These are phyloP conservation scores for Cotoneaster glaucophyllus DNA, from an alignment of 306 rosid species.

Conservation along the genomic window DNA sequence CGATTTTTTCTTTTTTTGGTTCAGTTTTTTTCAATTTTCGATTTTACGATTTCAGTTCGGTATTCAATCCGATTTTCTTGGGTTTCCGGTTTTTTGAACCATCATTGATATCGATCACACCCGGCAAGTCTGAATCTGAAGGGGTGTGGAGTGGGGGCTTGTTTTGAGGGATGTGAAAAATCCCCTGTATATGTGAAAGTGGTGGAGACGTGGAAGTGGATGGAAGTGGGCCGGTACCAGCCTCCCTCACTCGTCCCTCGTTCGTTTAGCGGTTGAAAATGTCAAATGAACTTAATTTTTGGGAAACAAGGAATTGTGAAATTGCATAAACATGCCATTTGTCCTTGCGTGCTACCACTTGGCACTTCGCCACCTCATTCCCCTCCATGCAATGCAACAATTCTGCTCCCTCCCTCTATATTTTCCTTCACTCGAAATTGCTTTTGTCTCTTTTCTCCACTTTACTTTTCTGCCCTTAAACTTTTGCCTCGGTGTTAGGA, in stretches of 20 bases:
- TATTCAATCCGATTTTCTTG: too few species aligned
- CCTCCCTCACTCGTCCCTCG: slow-evolving; percentile 11
- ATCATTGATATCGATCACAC: rapidly evolving
- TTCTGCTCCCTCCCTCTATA: neutral
- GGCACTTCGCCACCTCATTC: neutral
- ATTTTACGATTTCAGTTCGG: too few species aligned
- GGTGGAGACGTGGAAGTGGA: neutral
- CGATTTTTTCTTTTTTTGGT: too few species aligned
- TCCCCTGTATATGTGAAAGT: neutral
- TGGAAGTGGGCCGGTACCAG: neutral
- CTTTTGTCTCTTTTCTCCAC: neutral
- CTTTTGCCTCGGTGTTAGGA: too few species aligned
- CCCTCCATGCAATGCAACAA: neutral
- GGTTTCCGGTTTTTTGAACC: too few species aligned
- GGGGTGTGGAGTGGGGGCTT: too few species aligned
- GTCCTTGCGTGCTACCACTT: neutral
- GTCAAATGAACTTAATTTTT: too few species aligned
- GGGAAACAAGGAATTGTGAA: neutral
- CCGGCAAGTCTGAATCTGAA: too few species aligned
- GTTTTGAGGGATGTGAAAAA: neutral
- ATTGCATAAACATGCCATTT: neutral
- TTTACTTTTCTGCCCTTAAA: too few species aligned
- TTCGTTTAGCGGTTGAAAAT: slow-evolving; percentile 26
- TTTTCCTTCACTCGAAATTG: too few species aligned
- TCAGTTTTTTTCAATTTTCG: too few species aligned